Evolutionary conservation across 2,329 filamentous ascomycete genomes (phyloP), one percentile per base, ranked within the genome.

Genomic region (Metarhizium rileyi): DNA sequence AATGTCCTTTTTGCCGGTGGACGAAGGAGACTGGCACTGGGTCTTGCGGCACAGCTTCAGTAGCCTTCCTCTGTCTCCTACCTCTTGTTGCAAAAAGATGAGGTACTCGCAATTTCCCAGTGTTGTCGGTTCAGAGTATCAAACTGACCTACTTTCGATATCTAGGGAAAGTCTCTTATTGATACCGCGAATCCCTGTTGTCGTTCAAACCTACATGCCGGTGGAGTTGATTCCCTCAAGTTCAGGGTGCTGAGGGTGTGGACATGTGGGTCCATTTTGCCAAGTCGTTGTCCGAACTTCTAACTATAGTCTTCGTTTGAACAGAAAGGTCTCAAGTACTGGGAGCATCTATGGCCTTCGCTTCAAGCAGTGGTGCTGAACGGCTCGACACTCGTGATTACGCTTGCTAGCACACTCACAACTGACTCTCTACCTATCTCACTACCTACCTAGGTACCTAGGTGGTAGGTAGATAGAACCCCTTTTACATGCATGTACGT

Each of bases 1-100:
- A 47, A 44, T 49, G 47, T 46, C 44, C 28, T 48, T 45, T 44
- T 33, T 16, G 10, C 30, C 30, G 30, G 30, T 33, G 16, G 10
- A 33, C 7, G 30, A 2, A 33, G 30, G 12, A 14, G 8, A 16
- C 16, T 14, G 30, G 30, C 9, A 28, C 12, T 12, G 8, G 12
- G 12, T 28, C 12, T 7, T 28, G 3, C 27, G 12, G 12, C 27
- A 16, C 30, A 33, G 30, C 16, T 33, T 5, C 8, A 33, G 30
- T 33, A 14, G 30, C 30, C 16, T 12, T 33, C 12, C 10, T 33
- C 30, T 10, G 7, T n/a, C 30, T 33, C 9, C 30, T 33, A 28
- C 27, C 30, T 14, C 10, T 33, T 33, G 30, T 33, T 16, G 7
- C 30, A 16, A 8, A 16, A 16, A 33, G 3, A 14, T 3, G 16